Base-by-base conservation (phyloP, 2,329 filamentous ascomycete genomes). In the Xylaria digitata region DNA sequence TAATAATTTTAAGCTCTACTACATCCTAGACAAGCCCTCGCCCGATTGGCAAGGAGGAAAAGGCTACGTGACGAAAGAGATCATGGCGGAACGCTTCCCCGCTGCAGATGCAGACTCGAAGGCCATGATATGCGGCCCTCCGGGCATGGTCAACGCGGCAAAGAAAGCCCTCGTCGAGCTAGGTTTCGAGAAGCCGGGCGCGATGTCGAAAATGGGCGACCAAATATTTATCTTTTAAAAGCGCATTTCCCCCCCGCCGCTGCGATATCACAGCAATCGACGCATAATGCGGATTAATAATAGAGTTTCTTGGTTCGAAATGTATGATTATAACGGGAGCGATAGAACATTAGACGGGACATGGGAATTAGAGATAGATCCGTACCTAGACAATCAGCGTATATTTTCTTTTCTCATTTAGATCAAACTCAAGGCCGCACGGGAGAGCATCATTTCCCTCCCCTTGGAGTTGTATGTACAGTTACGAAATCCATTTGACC, bases 51-150 rank as follows among this genome's bases (percentile, higher is more conserved):
- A 75, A 1, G 80, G 79, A 46, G 83, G 82, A 1, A 77, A 71
- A 0, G 87, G 87, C 0, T 86, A 80, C 62, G 82, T 89, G 1
- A 87, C 82, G 0, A 79, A 80, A 49, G 81, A 85, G 0, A 73
- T 87, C 42, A 82, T 90, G 72, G 72, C 77, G 56, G 79, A 85
- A 65, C 79, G 74, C 40, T 78, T 90, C 54, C 86, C 87, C 0
- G 69, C 72, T 0, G 76, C 86, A 0, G 78, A 77, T 0, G 50
- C 72, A 0, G 83, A 86, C 15, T 80, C 81, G 1, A 89, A 87
- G 74, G 74, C 87, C 7, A 79, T 89, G 79, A 76, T 90, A 1
- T 90, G 88, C 70, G 88, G 88, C 0, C 88, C 88, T 0, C 87
- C 87, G 0, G 84, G 83, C 0, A 87, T 90, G 86, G 78, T 90